Conservation (phyloP, 768 basidiomycete genomes). For the Pulveroboletus sp. region DNA sequence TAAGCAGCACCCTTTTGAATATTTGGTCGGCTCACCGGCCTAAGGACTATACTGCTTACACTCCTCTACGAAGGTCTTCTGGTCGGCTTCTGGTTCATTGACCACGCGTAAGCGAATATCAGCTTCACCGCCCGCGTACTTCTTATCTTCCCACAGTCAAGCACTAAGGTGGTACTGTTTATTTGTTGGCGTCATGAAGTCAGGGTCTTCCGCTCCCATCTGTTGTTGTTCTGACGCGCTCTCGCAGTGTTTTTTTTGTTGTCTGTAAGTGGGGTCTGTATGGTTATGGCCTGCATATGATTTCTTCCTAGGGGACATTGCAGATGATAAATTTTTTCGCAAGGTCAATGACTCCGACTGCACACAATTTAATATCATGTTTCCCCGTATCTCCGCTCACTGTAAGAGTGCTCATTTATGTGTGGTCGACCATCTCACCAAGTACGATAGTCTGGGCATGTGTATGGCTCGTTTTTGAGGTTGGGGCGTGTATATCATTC, state of each 20-base stretch:
- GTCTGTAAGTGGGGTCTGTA: constrained; percentile 55
- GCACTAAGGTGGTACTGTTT: constrained; percentile 82
- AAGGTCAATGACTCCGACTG: constrained; percentile 92
- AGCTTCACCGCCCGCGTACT: constrained; percentile 1
- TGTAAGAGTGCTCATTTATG: constrained; percentile 37
- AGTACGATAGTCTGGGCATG: constrained; percentile 68
- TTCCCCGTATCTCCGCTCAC: constrained; percentile 65
- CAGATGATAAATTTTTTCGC: constrained; percentile 92
- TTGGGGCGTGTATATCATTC: constrained; percentile 71
- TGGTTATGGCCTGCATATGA: neutral
- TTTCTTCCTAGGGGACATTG: constrained; percentile 70
- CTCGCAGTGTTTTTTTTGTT: constrained; percentile 70
- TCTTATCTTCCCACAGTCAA: constrained; percentile 41
- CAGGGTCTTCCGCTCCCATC: constrained; percentile 25
- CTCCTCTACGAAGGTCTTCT: constrained; percentile 79
- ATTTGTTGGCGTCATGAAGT: constrained; percentile 85
- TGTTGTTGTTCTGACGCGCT: constrained; percentile 5
- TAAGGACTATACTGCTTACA: constrained; percentile 82
- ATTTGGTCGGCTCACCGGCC: constrained; percentile 9
- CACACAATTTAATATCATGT: constrained; percentile 80
- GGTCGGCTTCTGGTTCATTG: constrained; percentile 93
- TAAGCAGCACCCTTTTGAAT: constrained; percentile 6
- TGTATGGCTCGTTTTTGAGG: constrained; percentile 79
- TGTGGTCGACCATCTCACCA: neutral
- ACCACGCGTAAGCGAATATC: constrained; percentile 64